Base-by-base conservation (phyloP, 805 yeast genomes). In the Saccharomycopsis babjevae region DNA sequence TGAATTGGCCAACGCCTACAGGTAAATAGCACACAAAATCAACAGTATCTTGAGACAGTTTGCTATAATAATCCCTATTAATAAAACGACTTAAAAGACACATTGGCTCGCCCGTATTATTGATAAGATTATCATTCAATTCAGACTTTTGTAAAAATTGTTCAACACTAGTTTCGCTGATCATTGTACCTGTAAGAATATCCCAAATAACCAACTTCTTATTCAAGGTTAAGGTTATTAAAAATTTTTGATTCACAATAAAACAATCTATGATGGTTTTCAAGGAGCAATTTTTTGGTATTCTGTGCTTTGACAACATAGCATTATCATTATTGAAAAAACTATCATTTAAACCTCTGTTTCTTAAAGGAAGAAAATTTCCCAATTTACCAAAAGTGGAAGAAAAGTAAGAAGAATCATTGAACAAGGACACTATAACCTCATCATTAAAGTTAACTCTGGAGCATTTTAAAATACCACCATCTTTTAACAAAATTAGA, bases 401-500 rank as follows among this genome's bases (percentile, higher is more conserved):
- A n/a, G 60, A 50, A 16, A 63, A 67, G 65, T 77, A 82, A 13
- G 83, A 71, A 67, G 77, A 66, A 73, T 85, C 91, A 61, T 77
- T 79, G 70, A 86, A 87, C 34, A 83, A 72, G 54, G 28, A 71
- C 74, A 2, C 63, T 65, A 34, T 76, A 69, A 11, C 72, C 64
- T 20, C 61, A 22, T 7, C 66, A 54, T 43, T 76, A 66, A 36
- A 66, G 59, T 20, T 63, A 42, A 57, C 61, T 64, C 69, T 71
- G 34, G 68, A 67, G 61, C 87, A 74, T 54, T 83, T 84, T 57
- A 89, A 72, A 50, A 91, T 70, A 1, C 92, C 89, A 30, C 97
- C 97, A 72, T 92, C 96, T 54, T 78, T 77, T 57, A 91, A 74
- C 4, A 89, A 77, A 0, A 86, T 82, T 2, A 90, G 69, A 8